Evolutionary conservation across 2,329 filamentous ascomycete genomes (phyloP).

Genomic region (Hypoxylon sp.): DNA sequence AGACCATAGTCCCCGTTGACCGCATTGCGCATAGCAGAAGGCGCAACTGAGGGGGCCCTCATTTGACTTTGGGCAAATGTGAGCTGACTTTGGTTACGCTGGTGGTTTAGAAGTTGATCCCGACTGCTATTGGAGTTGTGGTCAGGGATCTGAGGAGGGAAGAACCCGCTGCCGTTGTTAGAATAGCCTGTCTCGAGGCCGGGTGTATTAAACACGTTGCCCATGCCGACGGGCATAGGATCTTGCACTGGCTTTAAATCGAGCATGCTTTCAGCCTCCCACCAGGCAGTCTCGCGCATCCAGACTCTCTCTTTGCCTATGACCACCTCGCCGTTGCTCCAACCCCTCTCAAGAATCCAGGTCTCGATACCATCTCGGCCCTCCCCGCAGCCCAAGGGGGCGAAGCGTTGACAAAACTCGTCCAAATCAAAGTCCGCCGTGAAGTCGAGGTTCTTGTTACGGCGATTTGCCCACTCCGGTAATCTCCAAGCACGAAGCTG

Average conservation of each 20-base stretch:
- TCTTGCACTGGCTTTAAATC: slow-evolving; percentile 81
- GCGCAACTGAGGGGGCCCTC: slow-evolving; percentile 73
- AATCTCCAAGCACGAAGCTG: slow-evolving; percentile 94
- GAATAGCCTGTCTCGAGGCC: slow-evolving; percentile 82
- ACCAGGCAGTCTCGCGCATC: slow-evolving; percentile 96
- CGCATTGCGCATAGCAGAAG: slow-evolving; percentile 70
- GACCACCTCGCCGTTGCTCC: slow-evolving; percentile 97
- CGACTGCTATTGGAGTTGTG: slow-evolving; percentile 76
- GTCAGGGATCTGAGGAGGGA: slow-evolving; percentile 73
- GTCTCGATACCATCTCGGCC: slow-evolving; percentile 93
- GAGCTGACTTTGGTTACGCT: slow-evolving; percentile 70
- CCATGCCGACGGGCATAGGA: slow-evolving; percentile 52
- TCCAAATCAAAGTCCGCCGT: slow-evolving; percentile 96
- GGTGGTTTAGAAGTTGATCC: slow-evolving; percentile 77
- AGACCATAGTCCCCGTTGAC: slow-evolving; percentile 88
- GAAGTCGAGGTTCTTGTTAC: slow-evolving; percentile 92
- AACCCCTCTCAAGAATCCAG: slow-evolving; percentile 94
- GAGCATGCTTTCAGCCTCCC: slow-evolving; percentile 97
- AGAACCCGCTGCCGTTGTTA: slow-evolving; percentile 77
- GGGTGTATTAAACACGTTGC: slow-evolving; percentile 58
- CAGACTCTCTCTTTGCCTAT: slow-evolving; percentile 93
- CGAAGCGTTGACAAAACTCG: slow-evolving; percentile 89
- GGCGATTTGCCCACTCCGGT: slow-evolving; percentile 95
- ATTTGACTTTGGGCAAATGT: slow-evolving; percentile 57
- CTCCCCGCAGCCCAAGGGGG: slow-evolving; percentile 86